Conservation (phyloP, 75 land plant genomes). For the Azolla pinnata region DNA sequence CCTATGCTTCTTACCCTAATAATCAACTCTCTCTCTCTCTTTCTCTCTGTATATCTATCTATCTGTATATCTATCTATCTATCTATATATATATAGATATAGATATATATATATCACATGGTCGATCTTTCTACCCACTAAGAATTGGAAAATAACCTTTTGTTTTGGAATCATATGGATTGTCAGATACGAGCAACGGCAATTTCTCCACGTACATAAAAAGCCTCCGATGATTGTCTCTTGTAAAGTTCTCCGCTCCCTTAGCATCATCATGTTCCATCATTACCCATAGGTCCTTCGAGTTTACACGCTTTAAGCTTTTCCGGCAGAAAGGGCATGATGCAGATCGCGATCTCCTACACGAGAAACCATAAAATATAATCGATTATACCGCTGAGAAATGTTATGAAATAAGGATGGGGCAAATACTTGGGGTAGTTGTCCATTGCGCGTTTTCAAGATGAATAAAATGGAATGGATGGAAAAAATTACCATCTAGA, state of each 20-base stretch:
- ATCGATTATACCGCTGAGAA: background rate
- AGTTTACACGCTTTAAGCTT: slow-evolving; percentile 76
- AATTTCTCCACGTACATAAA: slow-evolving; percentile 78
- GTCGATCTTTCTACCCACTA: too few species aligned
- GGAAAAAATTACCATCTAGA: too few species aligned
- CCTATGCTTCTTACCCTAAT: too few species aligned
- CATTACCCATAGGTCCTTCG: slow-evolving; percentile 76
- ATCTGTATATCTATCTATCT: too few species aligned
- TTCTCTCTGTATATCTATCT: too few species aligned
- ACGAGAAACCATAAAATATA: slow-evolving; percentile 2
- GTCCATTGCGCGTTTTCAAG: too few species aligned
- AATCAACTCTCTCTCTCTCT: too few species aligned
- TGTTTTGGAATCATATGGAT: slow-evolving; percentile 28
- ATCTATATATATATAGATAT: too few species aligned
- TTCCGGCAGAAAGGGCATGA: slow-evolving; percentile 91
- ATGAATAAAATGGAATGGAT: too few species aligned
- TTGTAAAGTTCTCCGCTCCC: slow-evolving; percentile 46
- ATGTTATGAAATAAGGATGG: background rate
- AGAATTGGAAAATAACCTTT: background rate
- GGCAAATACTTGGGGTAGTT: too few species aligned
- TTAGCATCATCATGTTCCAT: slow-evolving; percentile 61
- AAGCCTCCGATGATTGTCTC: slow-evolving; percentile 67
- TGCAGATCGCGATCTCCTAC: slow-evolving; percentile 65
- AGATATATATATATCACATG: too few species aligned
- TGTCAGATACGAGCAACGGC: slow-evolving; percentile 58